Conservation (phyloP, 495 filamentous ascomycete species). For the Daldinia childiae region DNA sequence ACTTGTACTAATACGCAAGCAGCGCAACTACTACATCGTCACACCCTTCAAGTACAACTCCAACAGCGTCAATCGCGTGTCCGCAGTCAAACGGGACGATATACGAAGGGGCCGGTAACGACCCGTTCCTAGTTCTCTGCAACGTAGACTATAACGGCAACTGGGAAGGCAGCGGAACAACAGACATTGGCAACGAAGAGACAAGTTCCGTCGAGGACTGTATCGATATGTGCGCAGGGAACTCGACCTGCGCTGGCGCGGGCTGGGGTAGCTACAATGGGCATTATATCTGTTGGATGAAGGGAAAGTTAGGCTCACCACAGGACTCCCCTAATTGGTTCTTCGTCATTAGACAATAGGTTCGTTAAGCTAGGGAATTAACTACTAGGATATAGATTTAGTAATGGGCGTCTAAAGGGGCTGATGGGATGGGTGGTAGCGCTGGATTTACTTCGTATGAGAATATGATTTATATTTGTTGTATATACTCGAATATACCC, state of each 20-base stretch:
- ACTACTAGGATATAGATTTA: not conserved
- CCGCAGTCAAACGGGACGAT: slow-evolving; percentile 48
- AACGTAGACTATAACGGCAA: slow-evolving; percentile 48
- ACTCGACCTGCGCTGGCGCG: slow-evolving; percentile 44
- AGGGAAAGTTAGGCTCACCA: slow-evolving; percentile 63
- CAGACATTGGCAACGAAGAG: slow-evolving; percentile 42
- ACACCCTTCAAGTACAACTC: not conserved
- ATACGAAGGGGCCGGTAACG: slow-evolving; percentile 31
- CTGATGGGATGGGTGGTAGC: not conserved
- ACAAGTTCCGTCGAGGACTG: slow-evolving; percentile 44
- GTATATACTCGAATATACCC: too few species aligned
- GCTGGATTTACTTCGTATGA: not conserved
- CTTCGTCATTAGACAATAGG: slow-evolving; percentile 44
- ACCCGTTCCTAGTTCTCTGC: slow-evolving; percentile 47
- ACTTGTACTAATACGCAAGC: not conserved
- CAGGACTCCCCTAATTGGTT: slow-evolving; percentile 55
- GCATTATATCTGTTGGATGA: slow-evolving; percentile 56
- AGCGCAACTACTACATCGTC: slow-evolving; percentile 14
- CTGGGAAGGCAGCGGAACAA: slow-evolving; percentile 27
- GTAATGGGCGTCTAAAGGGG: slow-evolving; percentile 20
- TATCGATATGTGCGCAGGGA: slow-evolving; percentile 44
- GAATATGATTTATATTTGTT: not conserved
- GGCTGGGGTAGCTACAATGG: slow-evolving; percentile 48
- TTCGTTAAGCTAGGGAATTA: not conserved
- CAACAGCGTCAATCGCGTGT: slow-evolving; percentile 37